Base-by-base conservation (phyloP, 2,329 filamentous ascomycete genomes). In the Aspergillus ibericus region DNA sequence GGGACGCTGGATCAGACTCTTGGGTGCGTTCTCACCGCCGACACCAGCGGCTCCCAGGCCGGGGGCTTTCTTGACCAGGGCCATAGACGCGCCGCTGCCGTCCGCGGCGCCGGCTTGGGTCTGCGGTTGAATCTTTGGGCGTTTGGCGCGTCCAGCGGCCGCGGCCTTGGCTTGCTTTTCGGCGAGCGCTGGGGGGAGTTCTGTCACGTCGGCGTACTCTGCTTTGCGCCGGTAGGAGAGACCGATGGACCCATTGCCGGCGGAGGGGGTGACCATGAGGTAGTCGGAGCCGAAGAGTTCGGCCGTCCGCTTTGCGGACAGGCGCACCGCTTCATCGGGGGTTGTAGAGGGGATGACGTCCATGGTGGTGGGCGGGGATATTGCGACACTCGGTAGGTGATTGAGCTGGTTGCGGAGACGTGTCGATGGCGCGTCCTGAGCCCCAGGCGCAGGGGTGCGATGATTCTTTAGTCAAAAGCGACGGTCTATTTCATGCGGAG, bases 181-280 rank as follows among this genome's bases (percentile, higher is more conserved):
- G 35, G 90, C 90, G 18, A 97, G 82, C 1, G 85, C 85, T 20
- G 88, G 85, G 5, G 93, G 93, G 3, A 97, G 82, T 62, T 89
- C 88, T 71, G 87, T 85, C 20, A 95, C 88, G 69, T 88, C 81
- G 66, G 87, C 84, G 75, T 96, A 97, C 78, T 97, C 92, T 56
- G 70, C 71, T 71, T 77, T 78, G 59, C 77, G 68, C 63, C 78
- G 72, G 67, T 80, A 80, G 40, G 77, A 79, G 22, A 77, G 67
- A 32, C 75, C 74, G 60, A 80, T 78, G 32, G 76, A 76, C 25
- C 74, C 75, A 56, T 74, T 72, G 55, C 68, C 67, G 35, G 79
- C 77, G 29, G 80, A 77, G 25, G 78, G 72, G 40, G 75, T 70
- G 58, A 76, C 73, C 67, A 77, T 74, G 38, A 79, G 71, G 60